These are phyloP conservation scores for Debaryomyces maramus DNA, from an alignment of 805 yeast genomes.

Conservation along the genomic window DNA sequence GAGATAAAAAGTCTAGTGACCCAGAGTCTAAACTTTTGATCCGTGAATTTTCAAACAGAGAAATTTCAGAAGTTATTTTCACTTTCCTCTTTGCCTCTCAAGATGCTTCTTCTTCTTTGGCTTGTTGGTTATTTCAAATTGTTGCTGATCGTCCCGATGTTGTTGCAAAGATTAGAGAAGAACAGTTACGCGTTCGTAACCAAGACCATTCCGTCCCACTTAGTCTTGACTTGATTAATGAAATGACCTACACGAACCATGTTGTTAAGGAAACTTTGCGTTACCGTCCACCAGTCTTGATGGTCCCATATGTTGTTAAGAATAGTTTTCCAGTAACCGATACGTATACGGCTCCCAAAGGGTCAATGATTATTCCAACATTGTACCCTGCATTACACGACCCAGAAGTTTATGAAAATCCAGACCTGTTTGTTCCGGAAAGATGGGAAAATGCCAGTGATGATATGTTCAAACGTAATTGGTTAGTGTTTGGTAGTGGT, in stretches of 20 bases:
- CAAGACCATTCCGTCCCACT: constrained; percentile 68
- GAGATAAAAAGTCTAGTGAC: constrained; percentile 48
- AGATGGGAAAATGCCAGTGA: constrained; percentile 91
- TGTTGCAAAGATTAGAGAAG: constrained; percentile 81
- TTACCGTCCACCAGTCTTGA: constrained; percentile 94
- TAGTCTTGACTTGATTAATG: constrained; percentile 70
- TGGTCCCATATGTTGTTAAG: constrained; percentile 97
- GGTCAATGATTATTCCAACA: constrained; percentile 95
- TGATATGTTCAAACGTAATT: constrained; percentile 75
- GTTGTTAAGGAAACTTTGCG: constrained; percentile 92
- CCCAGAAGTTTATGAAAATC: constrained; percentile 93
- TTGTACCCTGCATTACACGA: constrained; percentile 95
- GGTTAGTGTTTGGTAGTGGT: constrained; percentile 97
- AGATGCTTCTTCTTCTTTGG: constrained; percentile 95
- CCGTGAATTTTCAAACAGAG: constrained; percentile 84
- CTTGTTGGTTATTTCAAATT: constrained; percentile 97
- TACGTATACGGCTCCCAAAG: constrained; percentile 90
- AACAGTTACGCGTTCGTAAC: constrained; percentile 80
- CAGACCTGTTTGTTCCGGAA: constrained; percentile 93
- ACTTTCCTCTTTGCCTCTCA: constrained; percentile 97
- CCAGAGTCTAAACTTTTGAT: constrained; percentile 58
- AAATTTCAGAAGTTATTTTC: constrained; percentile 94
- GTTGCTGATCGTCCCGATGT: constrained; percentile 95
- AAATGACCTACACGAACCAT: constrained; percentile 85
- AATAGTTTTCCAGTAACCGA: constrained; percentile 80